A percentile compares a stretch with the other conserved stretches of the same genome.
Evolutionary conservation across 148 eudicot genomes (phyloP).

Genomic region (Fagopyrum homotropicum): DNA sequence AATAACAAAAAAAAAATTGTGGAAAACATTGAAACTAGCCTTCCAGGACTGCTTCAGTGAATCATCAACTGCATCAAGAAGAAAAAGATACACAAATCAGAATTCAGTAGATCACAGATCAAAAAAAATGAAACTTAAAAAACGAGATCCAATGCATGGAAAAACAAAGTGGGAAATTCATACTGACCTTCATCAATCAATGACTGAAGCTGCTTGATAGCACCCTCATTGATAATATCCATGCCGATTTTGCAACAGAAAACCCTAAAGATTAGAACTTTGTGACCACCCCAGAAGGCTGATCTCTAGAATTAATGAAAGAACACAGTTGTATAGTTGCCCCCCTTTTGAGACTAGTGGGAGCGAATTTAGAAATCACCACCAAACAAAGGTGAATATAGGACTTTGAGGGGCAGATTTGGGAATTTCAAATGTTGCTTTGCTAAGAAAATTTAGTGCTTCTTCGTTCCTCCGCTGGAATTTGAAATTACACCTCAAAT

Average conservation of each 20-base stretch:
- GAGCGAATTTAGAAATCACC: neutral
- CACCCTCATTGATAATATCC: constrained; percentile 48
- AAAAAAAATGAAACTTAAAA: constrained; percentile 16
- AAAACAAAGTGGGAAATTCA: constrained; percentile 6
- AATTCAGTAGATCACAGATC: constrained; percentile 4
- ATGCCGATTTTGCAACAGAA: constrained; percentile 18
- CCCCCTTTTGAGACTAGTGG: constrained; percentile 1
- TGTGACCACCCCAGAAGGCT: neutral
- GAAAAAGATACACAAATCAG: constrained; percentile 5
- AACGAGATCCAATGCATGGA: neutral
- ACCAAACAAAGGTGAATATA: constrained; percentile 1
- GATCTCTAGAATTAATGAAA: neutral
- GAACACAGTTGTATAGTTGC: neutral
- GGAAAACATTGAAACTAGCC: constrained; percentile 31
- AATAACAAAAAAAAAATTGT: neutral
- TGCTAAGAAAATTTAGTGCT: neutral
- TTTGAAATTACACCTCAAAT: neutral
- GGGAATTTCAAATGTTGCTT: neutral
- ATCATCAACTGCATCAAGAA: constrained; percentile 52
- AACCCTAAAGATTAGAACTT: neutral
- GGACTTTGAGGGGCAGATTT: neutral
- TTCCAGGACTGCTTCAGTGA: constrained; percentile 53
- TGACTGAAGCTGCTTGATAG: constrained; percentile 58
- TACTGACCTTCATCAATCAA: constrained; percentile 50
- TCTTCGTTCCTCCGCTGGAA: neutral